Evolutionary conservation across 192 early-diverging fungal genomes (phyloP).

Genomic region (Backusella liffmaniae): DNA sequence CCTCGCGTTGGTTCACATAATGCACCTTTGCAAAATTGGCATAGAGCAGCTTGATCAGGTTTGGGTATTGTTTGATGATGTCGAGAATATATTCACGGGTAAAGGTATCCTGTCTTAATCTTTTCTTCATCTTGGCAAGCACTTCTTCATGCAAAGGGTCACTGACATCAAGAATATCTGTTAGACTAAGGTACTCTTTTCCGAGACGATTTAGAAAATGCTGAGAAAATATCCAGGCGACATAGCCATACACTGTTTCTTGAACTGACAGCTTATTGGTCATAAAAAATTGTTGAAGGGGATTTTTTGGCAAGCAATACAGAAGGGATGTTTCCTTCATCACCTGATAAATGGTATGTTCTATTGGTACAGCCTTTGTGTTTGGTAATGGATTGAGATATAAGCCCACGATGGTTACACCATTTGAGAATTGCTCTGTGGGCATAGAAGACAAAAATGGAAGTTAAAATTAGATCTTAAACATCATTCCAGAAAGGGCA

Average conservation of each 20-base stretch:
- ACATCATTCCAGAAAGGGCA: background rate
- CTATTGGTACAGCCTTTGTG: slow-evolving; percentile 80
- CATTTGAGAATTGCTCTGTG: slow-evolving; percentile 97
- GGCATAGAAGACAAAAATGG: background rate
- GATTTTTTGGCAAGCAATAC: slow-evolving; percentile 94
- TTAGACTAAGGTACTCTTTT: slow-evolving; percentile 85
- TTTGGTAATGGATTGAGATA: slow-evolving; percentile 88
- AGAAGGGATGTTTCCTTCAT: slow-evolving; percentile 96
- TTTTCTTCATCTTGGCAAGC: slow-evolving; percentile 96
- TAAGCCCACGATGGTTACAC: slow-evolving; percentile 90
- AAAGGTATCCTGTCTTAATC: slow-evolving; percentile 94
- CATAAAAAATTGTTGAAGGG: slow-evolving; percentile 94
- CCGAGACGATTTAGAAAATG: slow-evolving; percentile 99
- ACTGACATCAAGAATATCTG: slow-evolving; percentile 73
- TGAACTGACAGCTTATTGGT: slow-evolving; percentile 90
- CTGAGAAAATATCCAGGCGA: slow-evolving; percentile 97
- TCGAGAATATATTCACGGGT: slow-evolving; percentile 98
- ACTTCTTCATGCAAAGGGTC: slow-evolving; percentile 91
- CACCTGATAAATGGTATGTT: slow-evolving; percentile 87
- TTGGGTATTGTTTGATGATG: slow-evolving; percentile 93
- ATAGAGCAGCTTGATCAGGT: slow-evolving; percentile 92
- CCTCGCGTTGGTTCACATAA: slow-evolving; percentile 78
- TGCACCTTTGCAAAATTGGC: slow-evolving; percentile 94
- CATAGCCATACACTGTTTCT: slow-evolving; percentile 95
- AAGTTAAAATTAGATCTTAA: background rate